These are phyloP conservation scores for Arachis monticola DNA, from an alignment of 331 rosid genomes.

Conservation along the genomic window DNA sequence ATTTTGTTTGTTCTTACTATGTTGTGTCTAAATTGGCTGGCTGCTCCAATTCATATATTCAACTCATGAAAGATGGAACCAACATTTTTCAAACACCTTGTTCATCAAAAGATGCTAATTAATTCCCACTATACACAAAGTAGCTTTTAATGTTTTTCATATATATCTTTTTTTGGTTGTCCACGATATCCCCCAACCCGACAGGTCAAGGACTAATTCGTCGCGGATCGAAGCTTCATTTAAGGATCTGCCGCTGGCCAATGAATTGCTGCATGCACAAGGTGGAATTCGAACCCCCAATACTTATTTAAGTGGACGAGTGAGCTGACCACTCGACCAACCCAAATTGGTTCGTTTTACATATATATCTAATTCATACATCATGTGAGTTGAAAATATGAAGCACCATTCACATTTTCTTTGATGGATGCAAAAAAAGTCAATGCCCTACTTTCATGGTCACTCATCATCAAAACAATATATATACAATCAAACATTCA, in stretches of 20 bases:
- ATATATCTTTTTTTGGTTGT: not conserved
- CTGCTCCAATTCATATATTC: conserved; percentile 30
- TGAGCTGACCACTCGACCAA: too few species aligned
- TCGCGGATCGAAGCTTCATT: too few species aligned
- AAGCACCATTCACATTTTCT: not conserved
- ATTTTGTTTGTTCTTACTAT: not conserved
- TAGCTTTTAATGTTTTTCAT: not conserved
- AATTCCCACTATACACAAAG: conserved; percentile 11
- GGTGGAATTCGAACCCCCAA: too few species aligned
- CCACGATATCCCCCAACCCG: too few species aligned
- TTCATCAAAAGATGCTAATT: conserved; percentile 20
- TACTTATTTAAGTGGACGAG: too few species aligned
- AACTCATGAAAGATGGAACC: not conserved
- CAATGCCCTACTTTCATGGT: conserved; percentile 35
- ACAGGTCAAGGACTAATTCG: too few species aligned
- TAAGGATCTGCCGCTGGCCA: too few species aligned
- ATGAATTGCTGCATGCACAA: too few species aligned
- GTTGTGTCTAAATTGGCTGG: conserved; percentile 34
- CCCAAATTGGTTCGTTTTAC: too few species aligned
- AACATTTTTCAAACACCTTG: conserved; percentile 33
- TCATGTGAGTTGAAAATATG: conserved; percentile 34
- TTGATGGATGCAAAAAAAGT: conserved; percentile 32
- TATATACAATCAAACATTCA: not conserved
- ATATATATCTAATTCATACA: not conserved
- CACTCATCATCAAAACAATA: not conserved